Percentiles rank a stretch among this genome's conserved stretches.
Evolutionary conservation across 2,329 filamentous ascomycete species (phyloP).

Genomic region (Lachnellula suecica): DNA sequence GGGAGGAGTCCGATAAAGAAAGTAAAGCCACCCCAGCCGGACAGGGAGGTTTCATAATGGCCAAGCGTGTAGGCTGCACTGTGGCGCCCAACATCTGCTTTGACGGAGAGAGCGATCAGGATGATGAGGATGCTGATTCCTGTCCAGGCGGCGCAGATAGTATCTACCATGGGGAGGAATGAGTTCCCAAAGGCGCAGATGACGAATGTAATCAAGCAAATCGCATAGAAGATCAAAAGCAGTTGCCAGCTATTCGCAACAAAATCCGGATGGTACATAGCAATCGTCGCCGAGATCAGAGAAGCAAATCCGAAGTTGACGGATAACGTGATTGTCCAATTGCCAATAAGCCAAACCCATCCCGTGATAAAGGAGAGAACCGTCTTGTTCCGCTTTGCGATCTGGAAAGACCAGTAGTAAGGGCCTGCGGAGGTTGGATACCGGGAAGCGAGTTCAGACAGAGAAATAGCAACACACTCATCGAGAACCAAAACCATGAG

Average conservation of each 20-base stretch:
- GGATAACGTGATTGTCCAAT: slow-evolving; percentile 80
- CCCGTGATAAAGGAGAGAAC: slow-evolving; percentile 70
- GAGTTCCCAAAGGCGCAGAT: slow-evolving; percentile 68
- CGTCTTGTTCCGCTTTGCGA: slow-evolving; percentile 60
- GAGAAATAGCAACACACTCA: slow-evolving; percentile 67
- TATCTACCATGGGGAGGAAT: slow-evolving; percentile 64
- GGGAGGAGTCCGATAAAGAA: slow-evolving; percentile 64
- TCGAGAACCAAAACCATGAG: slow-evolving; percentile 51
- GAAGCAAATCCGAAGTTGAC: slow-evolving; percentile 72
- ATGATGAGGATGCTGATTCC: slow-evolving; percentile 55
- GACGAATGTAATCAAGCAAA: slow-evolving; percentile 63
- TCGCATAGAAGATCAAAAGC: slow-evolving; percentile 68
- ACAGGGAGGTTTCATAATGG: slow-evolving; percentile 53
- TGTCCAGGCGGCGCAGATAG: slow-evolving; percentile 55
- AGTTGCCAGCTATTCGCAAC: slow-evolving; percentile 60
- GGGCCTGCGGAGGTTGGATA: slow-evolving; percentile 77
- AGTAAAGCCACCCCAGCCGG: slow-evolving; percentile 58
- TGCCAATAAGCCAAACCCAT: slow-evolving; percentile 76
- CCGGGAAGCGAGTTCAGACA: slow-evolving; percentile 73
- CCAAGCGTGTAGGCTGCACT: slow-evolving; percentile 50
- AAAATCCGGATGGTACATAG: slow-evolving; percentile 55
- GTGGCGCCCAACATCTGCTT: slow-evolving; percentile 53
- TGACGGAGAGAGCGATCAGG: slow-evolving; percentile 54
- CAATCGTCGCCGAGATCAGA: slow-evolving; percentile 49
- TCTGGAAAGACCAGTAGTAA: slow-evolving; percentile 78